phyloP scores from a whole-genome alignment of 352 stramenopile species.

The Phytophthora vignae region DNA sequence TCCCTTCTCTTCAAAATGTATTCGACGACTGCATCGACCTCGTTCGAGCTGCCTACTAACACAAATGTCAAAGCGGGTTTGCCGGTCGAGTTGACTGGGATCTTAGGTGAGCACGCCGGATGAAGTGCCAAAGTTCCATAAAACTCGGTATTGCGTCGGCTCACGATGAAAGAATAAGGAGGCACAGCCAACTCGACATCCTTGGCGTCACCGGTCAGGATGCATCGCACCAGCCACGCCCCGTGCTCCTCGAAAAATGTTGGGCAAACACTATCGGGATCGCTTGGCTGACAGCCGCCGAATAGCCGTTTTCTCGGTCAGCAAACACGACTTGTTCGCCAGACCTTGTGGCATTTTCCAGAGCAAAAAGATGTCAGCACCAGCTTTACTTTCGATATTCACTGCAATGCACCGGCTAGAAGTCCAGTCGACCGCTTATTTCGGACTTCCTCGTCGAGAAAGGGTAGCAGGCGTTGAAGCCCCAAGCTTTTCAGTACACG shows the following conservation, averaged over 20 bases:
- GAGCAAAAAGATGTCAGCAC: too few species aligned
- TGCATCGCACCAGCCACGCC: background rate
- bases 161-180: background rate
- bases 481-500: background rate
- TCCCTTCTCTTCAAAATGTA: background rate
- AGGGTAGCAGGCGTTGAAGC: background rate
- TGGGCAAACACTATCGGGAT: background rate
- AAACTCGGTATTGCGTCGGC: background rate
- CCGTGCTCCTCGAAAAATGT: background rate
- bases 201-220: background rate
- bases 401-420: background rate
- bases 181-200: background rate
- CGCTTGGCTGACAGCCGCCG: background rate
- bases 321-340: too few species aligned
- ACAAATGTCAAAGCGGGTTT: too few species aligned
- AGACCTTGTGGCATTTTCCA: too few species aligned
- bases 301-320: background rate
- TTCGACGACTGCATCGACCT: background rate
- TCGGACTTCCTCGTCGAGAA: background rate
- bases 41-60: background rate
- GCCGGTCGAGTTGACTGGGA: background rate
- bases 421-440: constrained; percentile 15
- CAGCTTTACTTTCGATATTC: too few species aligned
- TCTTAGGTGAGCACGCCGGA: background rate
- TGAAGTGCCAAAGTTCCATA: background rate